Base-by-base conservation (phyloP, 169 alveolate genomes). In the Cryptosporidium felis region DNA sequence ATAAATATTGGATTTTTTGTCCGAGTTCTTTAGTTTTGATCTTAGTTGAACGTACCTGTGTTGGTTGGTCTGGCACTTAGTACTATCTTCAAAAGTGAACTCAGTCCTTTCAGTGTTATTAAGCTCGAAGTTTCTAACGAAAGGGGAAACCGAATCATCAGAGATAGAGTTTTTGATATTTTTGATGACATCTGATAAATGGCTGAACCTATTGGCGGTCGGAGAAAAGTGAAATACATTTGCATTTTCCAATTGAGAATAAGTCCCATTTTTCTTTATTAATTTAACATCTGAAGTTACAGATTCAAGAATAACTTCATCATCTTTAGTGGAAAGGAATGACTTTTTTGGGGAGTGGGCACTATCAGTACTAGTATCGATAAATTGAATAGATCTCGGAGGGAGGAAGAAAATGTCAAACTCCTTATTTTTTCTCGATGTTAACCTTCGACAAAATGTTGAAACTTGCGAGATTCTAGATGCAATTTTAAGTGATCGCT, bases 381-480 rank as follows among this genome's bases (percentile, higher is more conserved):
- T n/a, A n/a, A n/a, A n/a, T n/a, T n/a, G n/a, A n/a, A n/a, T n/a
- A n/a, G n/a, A n/a, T n/a, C n/a, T n/a, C 6, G 85, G 85, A 0
- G 85, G 85, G 16, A 56, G 66, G 36, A 36, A 53, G 14, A 36
- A 18, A 36, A 51, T 26, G 6, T 56, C 53, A 0, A 44, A 38
- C 3, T 67, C 60, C 8, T 16, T 28, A 3, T 21, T 16, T 18
- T 4, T 41, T 18, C 67, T 74, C 16, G 5, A 49, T 36, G 51
- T 74, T 6, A 74, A 23, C 16, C 67, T 74, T n/a, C 42, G 53
- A 36, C 74, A 74, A 34, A 74, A 49, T n/a, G 28, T 53, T 14
- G 67, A 53, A 16, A 74, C 74, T 36, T 74, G 85, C 3, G 85
- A 53, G 23, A 74, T 74, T 53, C 85, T 49, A 18, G 85, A 74